Conservation (phyloP, 768 basidiomycete genomes). For the Auriscalpium microsporum region DNA sequence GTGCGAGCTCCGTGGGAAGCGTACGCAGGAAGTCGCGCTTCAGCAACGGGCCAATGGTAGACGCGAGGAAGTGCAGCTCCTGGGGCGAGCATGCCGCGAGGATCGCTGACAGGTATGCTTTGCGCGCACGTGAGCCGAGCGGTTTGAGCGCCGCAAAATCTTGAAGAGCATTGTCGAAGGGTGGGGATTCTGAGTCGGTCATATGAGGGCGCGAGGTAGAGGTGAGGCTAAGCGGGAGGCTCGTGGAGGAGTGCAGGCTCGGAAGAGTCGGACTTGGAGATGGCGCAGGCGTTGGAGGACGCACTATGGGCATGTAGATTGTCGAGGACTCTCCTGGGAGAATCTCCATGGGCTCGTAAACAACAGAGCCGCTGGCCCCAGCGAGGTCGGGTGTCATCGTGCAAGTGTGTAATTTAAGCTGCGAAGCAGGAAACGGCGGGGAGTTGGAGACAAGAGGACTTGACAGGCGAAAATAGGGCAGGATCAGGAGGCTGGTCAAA, state of each 20-base stretch:
- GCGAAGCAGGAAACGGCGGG: too few species aligned
- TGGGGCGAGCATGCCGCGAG: slow-evolving; percentile 8
- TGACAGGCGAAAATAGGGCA: too few species aligned
- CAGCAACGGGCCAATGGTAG: slow-evolving; percentile 12
- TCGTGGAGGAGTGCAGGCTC: not conserved
- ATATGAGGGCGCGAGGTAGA: too few species aligned
- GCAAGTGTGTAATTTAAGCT: too few species aligned
- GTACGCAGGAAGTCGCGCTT: slow-evolving; percentile 15
- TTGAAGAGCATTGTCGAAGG: not conserved
- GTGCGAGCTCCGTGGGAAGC: slow-evolving; percentile 12
- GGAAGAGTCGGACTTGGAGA: slow-evolving; percentile 13
- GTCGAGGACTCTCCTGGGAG: not conserved
- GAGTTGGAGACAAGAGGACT: too few species aligned
- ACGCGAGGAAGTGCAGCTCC: slow-evolving; percentile 12
- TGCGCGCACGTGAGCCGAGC: not conserved
- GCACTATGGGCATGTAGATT: slow-evolving; percentile 7
- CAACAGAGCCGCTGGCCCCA: not conserved
- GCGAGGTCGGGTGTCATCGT: too few species aligned
- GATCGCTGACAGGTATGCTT: slow-evolving; percentile 7
- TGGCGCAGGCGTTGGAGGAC: slow-evolving; percentile 14
- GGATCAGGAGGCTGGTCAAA: too few species aligned
- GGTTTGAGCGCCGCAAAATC: slow-evolving; percentile 2
- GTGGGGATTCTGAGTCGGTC: not conserved
- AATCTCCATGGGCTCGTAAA: not conserved
- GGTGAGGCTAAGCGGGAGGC: not conserved